phyloP scores from a whole-genome alignment of 2,329 filamentous ascomycete species.

The Pestalotiopsis sp. region DNA sequence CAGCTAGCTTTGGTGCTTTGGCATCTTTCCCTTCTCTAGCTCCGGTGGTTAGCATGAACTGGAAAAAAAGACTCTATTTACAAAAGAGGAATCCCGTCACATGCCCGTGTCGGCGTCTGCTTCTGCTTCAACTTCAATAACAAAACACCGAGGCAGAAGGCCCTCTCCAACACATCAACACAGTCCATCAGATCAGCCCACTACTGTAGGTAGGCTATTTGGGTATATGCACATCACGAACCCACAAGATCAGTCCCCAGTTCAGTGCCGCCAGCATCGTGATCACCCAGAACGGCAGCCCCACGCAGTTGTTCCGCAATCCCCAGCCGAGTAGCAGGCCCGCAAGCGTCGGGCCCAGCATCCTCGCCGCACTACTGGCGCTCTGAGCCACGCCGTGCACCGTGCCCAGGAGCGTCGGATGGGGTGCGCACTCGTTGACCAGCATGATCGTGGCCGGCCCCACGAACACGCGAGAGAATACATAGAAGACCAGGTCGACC shows the following conservation, averaged over 20 bases:
- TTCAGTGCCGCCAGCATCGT: background rate
- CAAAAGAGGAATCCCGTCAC: too few relatives aligned
- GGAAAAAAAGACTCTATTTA: too few relatives aligned
- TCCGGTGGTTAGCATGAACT: background rate
- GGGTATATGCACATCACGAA: slow-evolving; percentile 5
- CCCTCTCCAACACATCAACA: background rate
- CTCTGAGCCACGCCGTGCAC: slow-evolving; percentile 9
- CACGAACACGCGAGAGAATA: background rate
- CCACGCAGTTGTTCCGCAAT: background rate
- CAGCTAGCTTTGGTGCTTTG: background rate
- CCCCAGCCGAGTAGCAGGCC: background rate
- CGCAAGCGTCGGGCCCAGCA: background rate
- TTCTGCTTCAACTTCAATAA: background rate
- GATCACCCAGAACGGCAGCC: slow-evolving; percentile 4
- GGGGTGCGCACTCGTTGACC: slow-evolving; percentile 6
- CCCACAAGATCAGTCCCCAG: background rate
- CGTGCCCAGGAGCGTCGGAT: slow-evolving; percentile 2
- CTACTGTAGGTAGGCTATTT: background rate
- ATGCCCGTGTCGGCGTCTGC: background rate
- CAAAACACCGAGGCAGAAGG: background rate
- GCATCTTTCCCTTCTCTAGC: background rate
- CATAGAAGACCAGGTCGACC: background rate
- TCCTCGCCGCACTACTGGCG: slow-evolving; percentile 1
- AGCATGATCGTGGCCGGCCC: slow-evolving; percentile 3
- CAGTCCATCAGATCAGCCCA: background rate